Evolutionary conservation across 2,329 filamentous ascomycete species (phyloP), one percentile per base, ranked within the genome.

Genomic region (Penicillium sp.): DNA sequence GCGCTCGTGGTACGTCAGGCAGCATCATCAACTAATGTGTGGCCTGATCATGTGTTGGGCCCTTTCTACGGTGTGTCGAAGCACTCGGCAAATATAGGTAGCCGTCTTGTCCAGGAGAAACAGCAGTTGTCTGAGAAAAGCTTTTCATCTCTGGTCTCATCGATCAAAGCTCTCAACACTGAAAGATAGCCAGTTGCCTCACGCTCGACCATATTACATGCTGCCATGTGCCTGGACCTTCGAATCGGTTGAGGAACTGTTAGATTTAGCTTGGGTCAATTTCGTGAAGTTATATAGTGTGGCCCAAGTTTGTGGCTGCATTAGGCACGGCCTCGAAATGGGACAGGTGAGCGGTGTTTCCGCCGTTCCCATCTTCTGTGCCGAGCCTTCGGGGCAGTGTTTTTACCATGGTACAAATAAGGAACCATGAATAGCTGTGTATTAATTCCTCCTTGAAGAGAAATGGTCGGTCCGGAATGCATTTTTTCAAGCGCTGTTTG

Each of bases 401-500:
- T 82, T 79, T 66, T 83, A 79, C 71, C 65, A 56, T 81, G 82
- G 70, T 82, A 83, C 65, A 83, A 82, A 64, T 82, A 82, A 1
- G 75, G 73, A 51, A 77, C 75, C 0, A 79, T 67, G 6, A 62
- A 60, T 4, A 76, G 65, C 10, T 78, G 70, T 3, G 75, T 72
- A 52, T 79, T 76, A 8, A 69, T 70, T 60, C 82, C 79, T 47
- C 76, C 70, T 41, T 73, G 72, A 0, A 79, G 80, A 2, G 70
- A 68, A 1, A 69, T 61, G 0, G 70, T 58, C 0, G 76, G 76
- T 39, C 73, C 77, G 65, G 81, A 82, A 60, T 81, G 18, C 18
- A 21, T 21, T 21, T 21, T 21, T 21, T 21, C 18, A 21, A 21
- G 18, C 18, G 3, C 18, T 21, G 18, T 21, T 21, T 21, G 18